These are phyloP conservation scores for Spergularia bocconei DNA, from an alignment of 148 eudicot species.

Conservation along the genomic window DNA sequence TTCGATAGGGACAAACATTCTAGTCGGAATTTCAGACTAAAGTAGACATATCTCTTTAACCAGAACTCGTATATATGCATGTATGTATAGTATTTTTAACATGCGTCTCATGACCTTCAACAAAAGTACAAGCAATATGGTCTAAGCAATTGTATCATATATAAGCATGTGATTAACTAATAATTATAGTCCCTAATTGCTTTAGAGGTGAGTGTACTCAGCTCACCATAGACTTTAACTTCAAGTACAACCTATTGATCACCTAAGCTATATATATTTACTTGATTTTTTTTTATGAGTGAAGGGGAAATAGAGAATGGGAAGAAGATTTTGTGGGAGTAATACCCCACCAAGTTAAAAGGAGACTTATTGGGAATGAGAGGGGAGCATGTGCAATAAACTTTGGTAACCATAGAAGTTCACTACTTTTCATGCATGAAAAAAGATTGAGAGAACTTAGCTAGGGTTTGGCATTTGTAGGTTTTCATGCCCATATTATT, in stretches of 20 bases:
- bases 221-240: neutral
- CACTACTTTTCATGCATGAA: constrained; percentile 39
- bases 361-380: constrained; percentile 26
- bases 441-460: constrained; percentile 21
- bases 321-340: constrained; percentile 5
- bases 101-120: constrained; percentile 25
- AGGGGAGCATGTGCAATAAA: constrained; percentile 37
- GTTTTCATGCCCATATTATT: constrained; percentile 20
- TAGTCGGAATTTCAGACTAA: no score
- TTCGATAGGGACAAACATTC: no score
- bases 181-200: constrained; percentile 11
- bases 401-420: constrained; percentile 33
- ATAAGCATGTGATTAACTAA: neutral
- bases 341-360: constrained; percentile 27
- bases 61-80: no score
- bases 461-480: constrained; percentile 34
- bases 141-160: neutral
- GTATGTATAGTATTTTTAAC: neutral
- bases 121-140: constrained; percentile 9
- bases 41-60: no score
- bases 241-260: constrained; percentile 16
- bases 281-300: neutral
- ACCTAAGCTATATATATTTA: no score
- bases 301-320: neutral
- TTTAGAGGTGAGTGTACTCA: constrained; percentile 19